These are phyloP conservation scores for Diphasiastrum complanatum DNA, from an alignment of 83 land plant genomes.

Conservation along the genomic window DNA sequence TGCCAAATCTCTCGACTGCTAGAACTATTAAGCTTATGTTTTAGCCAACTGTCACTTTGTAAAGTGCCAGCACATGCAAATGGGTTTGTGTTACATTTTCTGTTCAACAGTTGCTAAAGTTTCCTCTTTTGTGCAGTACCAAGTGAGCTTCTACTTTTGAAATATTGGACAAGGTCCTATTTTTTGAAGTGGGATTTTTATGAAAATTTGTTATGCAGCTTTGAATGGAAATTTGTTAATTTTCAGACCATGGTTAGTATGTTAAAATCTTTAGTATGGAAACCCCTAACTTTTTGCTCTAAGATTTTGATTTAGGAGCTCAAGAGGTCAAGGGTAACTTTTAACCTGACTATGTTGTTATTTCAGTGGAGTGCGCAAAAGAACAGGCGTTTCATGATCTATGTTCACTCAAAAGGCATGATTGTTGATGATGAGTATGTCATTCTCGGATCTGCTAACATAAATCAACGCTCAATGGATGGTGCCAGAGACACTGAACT, in stretches of 20 bases:
- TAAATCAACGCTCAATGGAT: constrained; percentile 37
- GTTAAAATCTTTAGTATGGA: too few relatives aligned
- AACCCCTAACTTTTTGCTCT: too few relatives aligned
- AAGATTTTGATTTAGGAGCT: not conserved
- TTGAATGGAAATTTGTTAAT: too few relatives aligned
- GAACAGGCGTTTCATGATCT: constrained; percentile 33
- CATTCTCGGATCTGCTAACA: constrained; percentile 34
- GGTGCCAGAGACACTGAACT: constrained; percentile 38
- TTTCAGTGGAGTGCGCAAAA: constrained; percentile 25
- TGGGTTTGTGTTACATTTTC: too few relatives aligned
- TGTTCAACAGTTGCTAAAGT: too few relatives aligned
- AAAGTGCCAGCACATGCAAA: too few relatives aligned
- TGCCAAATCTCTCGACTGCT: not conserved
- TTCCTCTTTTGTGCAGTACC: too few relatives aligned
- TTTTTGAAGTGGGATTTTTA: too few relatives aligned
- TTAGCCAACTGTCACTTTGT: not conserved
- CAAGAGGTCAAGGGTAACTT: not conserved
- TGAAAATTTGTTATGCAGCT: too few relatives aligned
- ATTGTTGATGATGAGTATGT: constrained; percentile 36
- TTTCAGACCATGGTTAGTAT: too few relatives aligned
- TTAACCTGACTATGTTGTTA: not conserved
- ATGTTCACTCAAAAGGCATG: constrained; percentile 35
- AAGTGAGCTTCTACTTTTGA: too few relatives aligned
- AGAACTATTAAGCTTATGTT: not conserved
- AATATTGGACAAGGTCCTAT: too few relatives aligned